Conservation (phyloP, 257 asterid species). For the Osmanthus fragrans region DNA sequence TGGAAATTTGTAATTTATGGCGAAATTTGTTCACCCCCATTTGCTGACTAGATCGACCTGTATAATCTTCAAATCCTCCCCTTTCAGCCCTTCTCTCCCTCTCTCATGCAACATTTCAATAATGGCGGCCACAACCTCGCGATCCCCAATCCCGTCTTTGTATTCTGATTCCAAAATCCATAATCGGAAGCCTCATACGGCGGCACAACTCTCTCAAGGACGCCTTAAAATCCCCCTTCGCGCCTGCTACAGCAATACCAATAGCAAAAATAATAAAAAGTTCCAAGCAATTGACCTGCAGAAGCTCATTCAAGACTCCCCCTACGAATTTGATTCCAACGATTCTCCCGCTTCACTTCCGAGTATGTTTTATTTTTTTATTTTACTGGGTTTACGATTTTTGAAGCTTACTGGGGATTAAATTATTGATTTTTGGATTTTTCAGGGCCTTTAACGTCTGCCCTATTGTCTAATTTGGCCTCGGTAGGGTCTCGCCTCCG, state of each 20-base stretch:
- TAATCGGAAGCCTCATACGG: constrained; percentile 22
- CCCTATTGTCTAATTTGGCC: constrained; percentile 60
- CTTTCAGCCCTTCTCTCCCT: background rate
- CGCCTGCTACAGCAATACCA: constrained; percentile 32
- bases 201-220: constrained; percentile 29
- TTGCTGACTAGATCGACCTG: background rate
- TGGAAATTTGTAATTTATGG: no score
- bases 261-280: constrained; percentile 31
- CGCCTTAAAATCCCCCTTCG: constrained; percentile 39
- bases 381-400: background rate
- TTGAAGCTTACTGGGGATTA: background rate
- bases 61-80: background rate
- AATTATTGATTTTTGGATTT: constrained; percentile 14
- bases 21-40: no score
- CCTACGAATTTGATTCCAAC: constrained; percentile 45
- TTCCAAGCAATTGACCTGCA: constrained; percentile 54
- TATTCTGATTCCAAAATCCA: constrained; percentile 31
- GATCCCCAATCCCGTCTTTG: constrained; percentile 37
- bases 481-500: constrained; percentile 86
- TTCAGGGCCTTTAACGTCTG: constrained; percentile 89
- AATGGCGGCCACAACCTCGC: constrained; percentile 48
- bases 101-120: background rate
- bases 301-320: constrained; percentile 49
- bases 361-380: constrained; percentile 31
- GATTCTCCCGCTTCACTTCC: constrained; percentile 73